Evolutionary conservation across 2,329 filamentous ascomycete species (phyloP).

Genomic region (Fusarium odoratissimum): DNA sequence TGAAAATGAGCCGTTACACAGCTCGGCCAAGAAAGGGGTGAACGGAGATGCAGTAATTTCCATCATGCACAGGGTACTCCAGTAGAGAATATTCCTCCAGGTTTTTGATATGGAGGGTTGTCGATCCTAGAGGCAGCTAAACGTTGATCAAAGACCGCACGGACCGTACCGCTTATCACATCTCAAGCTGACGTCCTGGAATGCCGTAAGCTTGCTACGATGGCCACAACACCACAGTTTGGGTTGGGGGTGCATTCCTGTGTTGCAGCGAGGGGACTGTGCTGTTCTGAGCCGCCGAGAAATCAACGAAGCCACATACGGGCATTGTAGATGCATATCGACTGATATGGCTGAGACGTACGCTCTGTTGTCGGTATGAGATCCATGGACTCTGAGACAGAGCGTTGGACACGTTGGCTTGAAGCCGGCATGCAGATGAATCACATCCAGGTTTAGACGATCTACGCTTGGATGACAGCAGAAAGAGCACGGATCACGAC

Average conservation of each 20-base stretch:
- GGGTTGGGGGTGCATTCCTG: constrained; percentile 31
- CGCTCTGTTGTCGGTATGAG: constrained; percentile 4
- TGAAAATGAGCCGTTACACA: constrained; percentile 5
- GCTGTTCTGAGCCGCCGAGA: constrained; percentile 1
- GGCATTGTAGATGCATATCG: constrained; percentile 12
- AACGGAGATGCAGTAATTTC: background rate
- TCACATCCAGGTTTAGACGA: background rate
- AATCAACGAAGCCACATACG: constrained; percentile 24
- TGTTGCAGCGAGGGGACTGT: constrained; percentile 8
- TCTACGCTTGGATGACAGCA: constrained; percentile 2
- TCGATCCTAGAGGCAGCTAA: constrained; percentile 32
- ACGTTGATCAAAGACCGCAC: constrained; percentile 36
- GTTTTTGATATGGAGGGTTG: constrained; percentile 15
- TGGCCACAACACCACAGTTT: constrained; percentile 28
- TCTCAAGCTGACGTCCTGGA: constrained; percentile 20
- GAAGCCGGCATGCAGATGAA: constrained; percentile 20
- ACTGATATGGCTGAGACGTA: constrained; percentile 25
- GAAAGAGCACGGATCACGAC: constrained; percentile 4
- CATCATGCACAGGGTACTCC: background rate
- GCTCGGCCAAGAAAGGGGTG: constrained; percentile 5
- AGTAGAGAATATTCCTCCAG: constrained; percentile 9
- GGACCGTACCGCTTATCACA: constrained; percentile 37
- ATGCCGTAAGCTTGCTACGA: constrained; percentile 24
- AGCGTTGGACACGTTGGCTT: constrained; percentile 18
- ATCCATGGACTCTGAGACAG: constrained; percentile 1